Evolutionary conservation across 768 basidiomycete genomes (phyloP).

Genomic region (Lactarius sanguifluus): DNA sequence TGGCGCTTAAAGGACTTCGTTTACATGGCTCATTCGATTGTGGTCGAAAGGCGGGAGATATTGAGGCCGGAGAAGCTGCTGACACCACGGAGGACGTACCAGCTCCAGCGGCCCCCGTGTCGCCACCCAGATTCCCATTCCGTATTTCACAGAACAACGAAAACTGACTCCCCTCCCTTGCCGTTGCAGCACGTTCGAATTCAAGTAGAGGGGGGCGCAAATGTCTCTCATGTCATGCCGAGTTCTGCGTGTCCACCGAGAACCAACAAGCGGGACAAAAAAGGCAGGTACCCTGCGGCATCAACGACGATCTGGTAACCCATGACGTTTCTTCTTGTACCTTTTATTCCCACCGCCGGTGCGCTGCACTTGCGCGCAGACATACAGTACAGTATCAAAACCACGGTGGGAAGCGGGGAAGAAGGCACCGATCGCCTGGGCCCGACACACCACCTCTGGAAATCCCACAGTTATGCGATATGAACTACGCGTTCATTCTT

Average conservation of each 20-base stretch:
- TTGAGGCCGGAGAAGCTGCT: too few species aligned
- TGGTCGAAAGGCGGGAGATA: too few species aligned
- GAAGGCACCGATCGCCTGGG: not conserved
- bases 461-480: constrained; percentile 20
- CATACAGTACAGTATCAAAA: not conserved
- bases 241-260: not conserved
- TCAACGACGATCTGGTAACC: not conserved
- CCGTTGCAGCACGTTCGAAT: not conserved
- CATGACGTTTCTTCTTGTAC: constrained; percentile 18
- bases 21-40: not conserved
- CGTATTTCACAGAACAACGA: not conserved
- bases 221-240: not conserved
- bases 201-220: not conserved
- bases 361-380: constrained; percentile 8
- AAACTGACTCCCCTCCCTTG: not conserved
- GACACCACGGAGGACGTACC: too few species aligned
- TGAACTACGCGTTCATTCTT: not conserved
- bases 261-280: constrained; percentile 14
- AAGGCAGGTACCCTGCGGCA: constrained; percentile 18
- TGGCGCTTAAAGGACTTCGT: not conserved
- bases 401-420: not conserved
- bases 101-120: not conserved
- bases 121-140: not conserved
- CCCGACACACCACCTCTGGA: constrained; percentile 4
- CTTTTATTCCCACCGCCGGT: constrained; percentile 16